Evolutionary conservation across 2,329 filamentous ascomycete genomes (phyloP).

Genomic region (Aspergillus sp.): DNA sequence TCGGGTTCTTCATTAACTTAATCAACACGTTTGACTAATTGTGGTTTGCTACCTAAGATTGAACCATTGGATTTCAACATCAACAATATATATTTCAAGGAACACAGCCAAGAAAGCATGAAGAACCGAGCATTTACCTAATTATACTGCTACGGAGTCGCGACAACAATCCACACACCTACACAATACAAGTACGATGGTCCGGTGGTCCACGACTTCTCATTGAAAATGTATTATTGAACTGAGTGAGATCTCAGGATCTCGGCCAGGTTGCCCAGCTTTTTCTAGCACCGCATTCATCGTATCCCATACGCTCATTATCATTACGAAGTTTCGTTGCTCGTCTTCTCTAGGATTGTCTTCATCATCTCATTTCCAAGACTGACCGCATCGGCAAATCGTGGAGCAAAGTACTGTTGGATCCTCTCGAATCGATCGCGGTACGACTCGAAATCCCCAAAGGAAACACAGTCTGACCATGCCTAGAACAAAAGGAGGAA

Average conservation of each 20-base stretch:
- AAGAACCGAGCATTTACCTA: too few species aligned
- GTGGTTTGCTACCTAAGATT: too few species aligned
- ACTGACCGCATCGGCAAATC: slow-evolving; percentile 84
- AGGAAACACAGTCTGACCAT: slow-evolving; percentile 91
- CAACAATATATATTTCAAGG: too few species aligned
- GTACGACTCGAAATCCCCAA: slow-evolving; percentile 93
- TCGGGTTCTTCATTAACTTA: too few species aligned
- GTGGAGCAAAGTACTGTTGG: slow-evolving; percentile 86
- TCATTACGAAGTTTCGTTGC: slow-evolving; percentile 19
- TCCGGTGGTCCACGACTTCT: background rate
- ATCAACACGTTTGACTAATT: too few species aligned
- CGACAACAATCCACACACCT: too few species aligned
- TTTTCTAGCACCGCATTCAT: background rate
- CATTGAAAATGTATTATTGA: background rate
- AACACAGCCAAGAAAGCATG: too few species aligned
- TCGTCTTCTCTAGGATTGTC: slow-evolving; percentile 83
- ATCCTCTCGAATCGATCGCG: slow-evolving; percentile 88
- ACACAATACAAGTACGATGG: background rate
- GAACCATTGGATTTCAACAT: too few species aligned
- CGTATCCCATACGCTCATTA: background rate
- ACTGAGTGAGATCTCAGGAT: background rate
- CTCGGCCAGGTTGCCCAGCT: background rate
- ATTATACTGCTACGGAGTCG: too few species aligned
- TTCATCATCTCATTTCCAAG: slow-evolving; percentile 97
- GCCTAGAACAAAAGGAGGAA: slow-evolving; percentile 53